Evolutionary conservation across 495 filamentous ascomycete genomes (phyloP), one percentile per base, ranked within the genome.

Genomic region (Terfezia boudieri): DNA sequence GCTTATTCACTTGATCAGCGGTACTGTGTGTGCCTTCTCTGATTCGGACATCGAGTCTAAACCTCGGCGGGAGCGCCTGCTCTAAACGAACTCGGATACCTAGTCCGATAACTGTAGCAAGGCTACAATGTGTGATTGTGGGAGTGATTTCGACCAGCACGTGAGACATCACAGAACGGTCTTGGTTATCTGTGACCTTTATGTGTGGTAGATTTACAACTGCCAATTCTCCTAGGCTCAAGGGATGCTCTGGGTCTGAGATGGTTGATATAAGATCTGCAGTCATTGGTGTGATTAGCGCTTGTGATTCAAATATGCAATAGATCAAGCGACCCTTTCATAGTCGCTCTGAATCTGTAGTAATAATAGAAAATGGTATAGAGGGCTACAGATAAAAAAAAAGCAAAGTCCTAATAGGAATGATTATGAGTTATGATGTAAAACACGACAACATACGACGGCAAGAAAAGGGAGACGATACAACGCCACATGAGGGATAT

Each of bases 1-100:
- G 92, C 71, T 94, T 93, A 69, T 87, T 95, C 48, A 96, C 86
- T 64, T 92, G 85, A 55, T 93, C 85, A 20, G 80, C 89, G 46
- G 92, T 92, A 59, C 80, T 84, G 64, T 96, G 90, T n/a, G 86
- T 87, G 37, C 87, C 90, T 69, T 90, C 82, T 65, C 94, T 94
- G 65, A 96, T 94, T 56, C 83, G 76, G 20, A 95, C 85, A 68
- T 96, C 87, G 9, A 96, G 74, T 17, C 90, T 77, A 66, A 88
- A 98, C 54, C 87, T 80, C n/a, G 90, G 83, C 1, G 90, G 92
- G 48, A 98, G 73, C 9, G 82, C 80, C 66, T 94, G 83, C 64
- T 95, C 86, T 26, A 98, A 73, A 36, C 92, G 75, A 50, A 94
- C 88, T 16, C 90, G 76, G 12, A 98, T 85, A 14, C 90, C 89